phyloP scores from a whole-genome alignment of 192 early-diverging fungal species.

The Backusella mclennaniae region DNA sequence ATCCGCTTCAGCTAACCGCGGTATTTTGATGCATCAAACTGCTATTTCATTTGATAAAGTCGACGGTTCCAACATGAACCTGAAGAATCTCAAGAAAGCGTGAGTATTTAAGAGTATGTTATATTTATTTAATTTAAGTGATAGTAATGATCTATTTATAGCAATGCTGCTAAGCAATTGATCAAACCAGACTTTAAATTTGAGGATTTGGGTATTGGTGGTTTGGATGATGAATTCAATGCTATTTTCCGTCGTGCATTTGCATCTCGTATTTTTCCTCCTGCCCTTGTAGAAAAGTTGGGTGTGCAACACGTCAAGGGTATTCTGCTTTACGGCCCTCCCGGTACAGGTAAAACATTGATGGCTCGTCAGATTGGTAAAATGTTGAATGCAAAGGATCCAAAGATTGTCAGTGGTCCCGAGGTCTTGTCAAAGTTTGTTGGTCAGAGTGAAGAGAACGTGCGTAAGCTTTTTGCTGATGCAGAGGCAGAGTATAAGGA shows the following conservation, averaged over 20 bases:
- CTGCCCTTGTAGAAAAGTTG: constrained; percentile 86
- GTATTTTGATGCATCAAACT: constrained; percentile 76
- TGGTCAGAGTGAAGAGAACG: constrained; percentile 94
- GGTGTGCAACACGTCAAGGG: constrained; percentile 99
- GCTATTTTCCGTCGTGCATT: constrained; percentile 96
- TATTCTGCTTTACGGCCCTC: constrained; percentile 87
- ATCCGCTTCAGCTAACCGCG: constrained; percentile 39
- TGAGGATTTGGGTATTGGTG: constrained; percentile 97
- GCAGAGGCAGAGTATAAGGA: constrained; percentile 95
- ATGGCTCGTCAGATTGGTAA: constrained; percentile 99
- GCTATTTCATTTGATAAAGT: constrained; percentile 69
- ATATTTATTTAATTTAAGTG: too few relatives aligned
- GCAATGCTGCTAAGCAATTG: constrained; percentile 66
- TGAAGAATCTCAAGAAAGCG: constrained; percentile 57
- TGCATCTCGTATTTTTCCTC: constrained; percentile 95
- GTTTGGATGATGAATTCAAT: constrained; percentile 91
- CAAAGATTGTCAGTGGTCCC: constrained; percentile 94
- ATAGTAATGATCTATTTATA: constrained; percentile 23
- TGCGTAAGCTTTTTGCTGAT: constrained; percentile 93
- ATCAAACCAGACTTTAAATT: constrained; percentile 96
- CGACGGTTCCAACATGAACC: constrained; percentile 69
- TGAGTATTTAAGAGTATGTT: background rate
- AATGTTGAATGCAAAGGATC: constrained; percentile 95
- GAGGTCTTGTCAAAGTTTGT: constrained; percentile 97
- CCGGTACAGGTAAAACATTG: constrained; percentile 96